Base-by-base conservation (phyloP, 2,329 filamentous ascomycete species). In the Penicillium nordicum region DNA sequence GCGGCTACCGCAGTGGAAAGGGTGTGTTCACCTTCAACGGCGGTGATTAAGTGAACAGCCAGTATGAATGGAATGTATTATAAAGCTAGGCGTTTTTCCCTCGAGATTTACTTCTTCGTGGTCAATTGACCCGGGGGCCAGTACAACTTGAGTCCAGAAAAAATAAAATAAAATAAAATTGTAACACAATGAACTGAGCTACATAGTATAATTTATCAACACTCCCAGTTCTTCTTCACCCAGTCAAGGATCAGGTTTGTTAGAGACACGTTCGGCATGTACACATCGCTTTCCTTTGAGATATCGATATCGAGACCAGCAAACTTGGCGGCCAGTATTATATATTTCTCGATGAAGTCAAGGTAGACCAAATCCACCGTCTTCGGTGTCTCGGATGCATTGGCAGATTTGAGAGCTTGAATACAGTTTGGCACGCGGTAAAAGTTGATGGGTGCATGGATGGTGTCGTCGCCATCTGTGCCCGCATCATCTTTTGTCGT, bases 291-390 rank as follows among this genome's bases (percentile, higher is more conserved):
- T 55, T 87, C 82, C 27, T 65, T 63, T 34, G 75, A 70, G 21
- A 76, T 72, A 40, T 76, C 73, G 62, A 81, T 77, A 57, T 78
- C 78, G 49, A 81, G 72, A 2, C 82, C 82, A 10, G 83, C 70
- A 63, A 82, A 85, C 57, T 86, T 85, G 59, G 96, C 77, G 3
- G 91, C 92, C 11, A 88, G 76, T 18, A 96, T 74, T 38, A 97
- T 78, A 83, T 89, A 95, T 10, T 86, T 86, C 74, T 94, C 83
- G 36, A 97, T 86, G 72, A 97, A 99, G 70, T 96, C 92, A 56
- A 96, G 84, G 69, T 95, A 99, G 14, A 97, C 86, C 8, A 99
- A 72, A 71, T 97, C 93, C 0, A 99, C 91, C 0, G 75, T 87
- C 50, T 88, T 84, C 0, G 90, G 89, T 16, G 83, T 78, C 6